Percentiles rank a stretch among this genome's conserved stretches.
Conservation (phyloP, 148 eudicot genomes). For the Arbutus unedo region DNA sequence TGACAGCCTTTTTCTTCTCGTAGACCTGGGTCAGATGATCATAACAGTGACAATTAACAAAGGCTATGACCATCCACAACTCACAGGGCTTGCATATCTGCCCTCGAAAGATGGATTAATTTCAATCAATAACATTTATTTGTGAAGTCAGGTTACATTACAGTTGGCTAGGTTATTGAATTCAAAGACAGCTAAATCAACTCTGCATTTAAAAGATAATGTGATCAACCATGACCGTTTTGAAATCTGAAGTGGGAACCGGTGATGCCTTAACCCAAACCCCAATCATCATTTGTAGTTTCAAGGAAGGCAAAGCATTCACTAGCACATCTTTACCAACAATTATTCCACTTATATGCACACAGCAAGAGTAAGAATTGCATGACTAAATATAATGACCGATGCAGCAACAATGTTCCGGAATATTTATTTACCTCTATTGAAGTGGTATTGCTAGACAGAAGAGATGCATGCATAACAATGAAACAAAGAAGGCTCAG, state of each 20-base stretch:
- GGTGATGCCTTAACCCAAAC: neutral
- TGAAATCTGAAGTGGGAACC: neutral
- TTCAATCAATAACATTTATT: neutral
- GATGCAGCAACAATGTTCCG: neutral
- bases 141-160: neutral
- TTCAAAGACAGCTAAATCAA: neutral
- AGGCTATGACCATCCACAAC: neutral
- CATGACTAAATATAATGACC: neutral
- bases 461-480: slow-evolving; percentile 73
- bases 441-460: slow-evolving; percentile 85
- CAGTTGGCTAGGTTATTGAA: neutral
- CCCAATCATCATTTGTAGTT: neutral
- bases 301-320: neutral
- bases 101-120: slow-evolving; percentile 2
- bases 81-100: neutral
- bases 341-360: neutral
- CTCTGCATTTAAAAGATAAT: neutral
- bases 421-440: slow-evolving; percentile 53
- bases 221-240: neutral
- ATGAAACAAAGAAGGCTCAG: slow-evolving; percentile 86
- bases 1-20: slow-evolving; percentile 60
- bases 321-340: neutral
- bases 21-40: slow-evolving; percentile 53
- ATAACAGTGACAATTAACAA: neutral
- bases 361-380: neutral